A percentile compares a stretch with the other conserved stretches of the same genome.
Conservation (phyloP, 768 basidiomycete genomes). For the Lactarius pseudohatsudake region DNA sequence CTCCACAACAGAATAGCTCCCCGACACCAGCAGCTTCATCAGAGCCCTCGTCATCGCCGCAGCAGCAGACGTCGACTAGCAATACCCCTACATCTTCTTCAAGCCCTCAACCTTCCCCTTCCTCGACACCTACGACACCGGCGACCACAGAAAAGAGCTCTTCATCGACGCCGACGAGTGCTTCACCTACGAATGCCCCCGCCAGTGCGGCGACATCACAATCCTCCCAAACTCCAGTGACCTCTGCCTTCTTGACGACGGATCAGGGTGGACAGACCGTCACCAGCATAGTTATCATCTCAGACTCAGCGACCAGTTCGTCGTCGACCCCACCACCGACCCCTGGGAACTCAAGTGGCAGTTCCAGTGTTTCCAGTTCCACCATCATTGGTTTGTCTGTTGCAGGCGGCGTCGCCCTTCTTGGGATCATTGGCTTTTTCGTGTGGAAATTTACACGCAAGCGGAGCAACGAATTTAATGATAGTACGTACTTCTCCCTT, state of each 20-base stretch:
- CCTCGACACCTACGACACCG: slow-evolving; percentile 26
- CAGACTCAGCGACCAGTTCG: slow-evolving; percentile 20
- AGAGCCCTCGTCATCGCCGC: background rate
- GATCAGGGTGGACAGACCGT: slow-evolving; percentile 35
- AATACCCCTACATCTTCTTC: slow-evolving; percentile 15
- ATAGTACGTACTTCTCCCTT: slow-evolving; percentile 53
- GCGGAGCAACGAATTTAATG: slow-evolving; percentile 66
- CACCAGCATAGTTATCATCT: slow-evolving; percentile 32
- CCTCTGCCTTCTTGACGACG: slow-evolving; percentile 33
- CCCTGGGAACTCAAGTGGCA: slow-evolving; percentile 26
- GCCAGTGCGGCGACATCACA: slow-evolving; percentile 11
- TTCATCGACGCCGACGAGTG: slow-evolving; percentile 8
- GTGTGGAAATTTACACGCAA: slow-evolving; percentile 87
- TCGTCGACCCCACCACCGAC: slow-evolving; percentile 33
- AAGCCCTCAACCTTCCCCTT: slow-evolving; percentile 16
- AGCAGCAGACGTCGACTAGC: slow-evolving; percentile 10
- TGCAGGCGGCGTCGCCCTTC: slow-evolving; percentile 71
- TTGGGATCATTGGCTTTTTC: slow-evolving; percentile 73
- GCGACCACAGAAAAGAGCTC: slow-evolving; percentile 16
- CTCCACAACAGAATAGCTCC: background rate
- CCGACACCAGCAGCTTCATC: background rate
- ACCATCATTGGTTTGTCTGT: slow-evolving; percentile 81
- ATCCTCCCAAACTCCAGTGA: background rate
- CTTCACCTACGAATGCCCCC: background rate
- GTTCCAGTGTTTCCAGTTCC: slow-evolving; percentile 56